Percentiles rank a stretch among this genome's conserved stretches.
Conservation (phyloP, 306 rosid genomes). For the Oemleria cerasiformis region DNA sequence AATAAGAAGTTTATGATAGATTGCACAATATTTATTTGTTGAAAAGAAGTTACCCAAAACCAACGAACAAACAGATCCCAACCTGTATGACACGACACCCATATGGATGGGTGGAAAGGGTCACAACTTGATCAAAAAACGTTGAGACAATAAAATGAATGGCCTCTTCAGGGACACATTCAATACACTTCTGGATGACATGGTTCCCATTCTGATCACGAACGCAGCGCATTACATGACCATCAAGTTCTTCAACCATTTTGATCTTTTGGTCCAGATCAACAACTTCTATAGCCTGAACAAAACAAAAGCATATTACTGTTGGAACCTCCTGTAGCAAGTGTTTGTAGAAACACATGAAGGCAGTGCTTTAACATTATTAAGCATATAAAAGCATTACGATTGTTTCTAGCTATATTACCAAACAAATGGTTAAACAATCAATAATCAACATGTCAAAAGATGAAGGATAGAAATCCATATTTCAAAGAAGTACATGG, state of each 20-base stretch:
- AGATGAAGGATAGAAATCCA: constrained; percentile 11
- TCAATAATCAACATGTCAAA: constrained; percentile 5
- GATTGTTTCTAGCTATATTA: not conserved
- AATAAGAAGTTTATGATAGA: constrained; percentile 5
- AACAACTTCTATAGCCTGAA: constrained; percentile 97
- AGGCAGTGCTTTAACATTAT: no score
- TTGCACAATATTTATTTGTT: not conserved
- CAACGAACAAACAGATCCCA: constrained; percentile 2
- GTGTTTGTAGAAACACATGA: not conserved
- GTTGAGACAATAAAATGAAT: constrained; percentile 77
- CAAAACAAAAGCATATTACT: not conserved
- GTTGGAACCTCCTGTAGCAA: not conserved
- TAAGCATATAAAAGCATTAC: not conserved
- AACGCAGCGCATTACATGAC: constrained; percentile 88
- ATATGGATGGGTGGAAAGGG: constrained; percentile 90
- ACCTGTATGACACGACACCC: constrained; percentile 98
- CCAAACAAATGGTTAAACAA: constrained; percentile 8
- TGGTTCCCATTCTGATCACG: constrained; percentile 99
- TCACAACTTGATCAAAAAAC: constrained; percentile 85
- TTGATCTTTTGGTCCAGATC: constrained; percentile 83
- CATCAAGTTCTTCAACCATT: constrained; percentile 93
- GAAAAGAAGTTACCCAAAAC: not conserved
- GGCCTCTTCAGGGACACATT: constrained; percentile 87
- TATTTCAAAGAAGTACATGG: not conserved
- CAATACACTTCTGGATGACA: constrained; percentile 93